Base-by-base conservation (phyloP, 306 rosid species). In the Cicer pinnatifidum region DNA sequence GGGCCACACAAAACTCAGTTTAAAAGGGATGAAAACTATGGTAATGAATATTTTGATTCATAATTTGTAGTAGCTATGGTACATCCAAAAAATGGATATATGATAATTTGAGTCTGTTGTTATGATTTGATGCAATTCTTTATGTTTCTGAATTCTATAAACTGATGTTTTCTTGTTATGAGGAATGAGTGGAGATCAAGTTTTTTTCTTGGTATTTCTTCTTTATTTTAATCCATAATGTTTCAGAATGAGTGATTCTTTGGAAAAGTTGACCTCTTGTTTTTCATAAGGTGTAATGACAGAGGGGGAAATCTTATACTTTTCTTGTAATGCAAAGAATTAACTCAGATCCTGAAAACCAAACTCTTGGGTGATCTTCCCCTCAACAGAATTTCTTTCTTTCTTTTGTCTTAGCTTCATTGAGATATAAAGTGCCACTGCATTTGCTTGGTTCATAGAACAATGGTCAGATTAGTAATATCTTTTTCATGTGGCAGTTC, bases 1-100 rank as follows among this genome's bases (percentile, higher is more conserved):
- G 97, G 97, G 28, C 97, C 96, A 15, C 90, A 93, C 89, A 91
- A 91, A 85, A 93, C 98, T 57, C 96, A 89, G 80, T 91, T 91
- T 80, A 86, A 91, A 91, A 88, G 96, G 84, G 98, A 93, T 74
- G 98, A 93, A 74, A 82, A 89, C 78, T 89, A 93, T 2, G 97
- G 98, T 93, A 89, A 74, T 54, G 8, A 53, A 50, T 77, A 48
- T 68, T 73, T 47, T 59, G 9, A n/a, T 67, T 73, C 75, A 45
- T 69, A 33, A 12, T 59, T 67, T 50, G 13, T 17, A 5, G 56
- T 57, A 57, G 35, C 58, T 45, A 35, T 63, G 10, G 46, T 77
- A 46, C 66, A 39, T 69, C 75, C 48, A 44, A 53, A 38, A 73
- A 64, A 63, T 73, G 56, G 8, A 52, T 74, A 41, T 20, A n/a